Conservation (phyloP, 495 filamentous ascomycete genomes). For the Astrothelium subdiscretum region DNA sequence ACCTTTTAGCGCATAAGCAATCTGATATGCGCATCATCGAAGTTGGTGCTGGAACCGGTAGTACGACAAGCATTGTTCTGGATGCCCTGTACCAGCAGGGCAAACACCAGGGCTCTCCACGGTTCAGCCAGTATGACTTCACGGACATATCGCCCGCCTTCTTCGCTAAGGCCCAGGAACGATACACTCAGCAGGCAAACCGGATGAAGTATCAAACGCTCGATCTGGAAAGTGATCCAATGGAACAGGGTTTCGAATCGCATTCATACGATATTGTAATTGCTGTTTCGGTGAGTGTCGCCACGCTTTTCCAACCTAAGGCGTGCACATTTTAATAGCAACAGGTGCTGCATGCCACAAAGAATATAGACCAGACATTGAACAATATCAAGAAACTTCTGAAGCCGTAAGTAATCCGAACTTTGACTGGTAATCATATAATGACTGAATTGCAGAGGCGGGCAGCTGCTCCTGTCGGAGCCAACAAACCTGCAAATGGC, state of each 20-base stretch:
- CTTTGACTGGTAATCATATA: slow-evolving; percentile 1
- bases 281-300: slow-evolving; percentile 5
- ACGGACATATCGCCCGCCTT: slow-evolving; percentile 15
- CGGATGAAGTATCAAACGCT: slow-evolving; percentile 9
- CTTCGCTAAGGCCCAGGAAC: slow-evolving; percentile 9
- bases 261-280: slow-evolving; percentile 13
- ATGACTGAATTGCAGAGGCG: neutral
- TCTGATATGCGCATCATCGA: too few species aligned
- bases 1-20: too few species aligned
- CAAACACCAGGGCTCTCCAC: too few species aligned
- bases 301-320: neutral
- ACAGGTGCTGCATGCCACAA: slow-evolving; percentile 8
- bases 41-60: too few species aligned
- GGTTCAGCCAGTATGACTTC: slow-evolving; percentile 2
- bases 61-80: too few species aligned
- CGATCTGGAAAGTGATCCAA: slow-evolving; percentile 15
- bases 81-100: too few species aligned
- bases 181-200: slow-evolving; percentile 4
- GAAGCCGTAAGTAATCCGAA: slow-evolving; percentile 11
- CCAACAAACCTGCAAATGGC: neutral
- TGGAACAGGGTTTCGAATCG: slow-evolving; percentile 11
- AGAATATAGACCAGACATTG: slow-evolving; percentile 3
- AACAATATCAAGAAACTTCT: slow-evolving; percentile 7
- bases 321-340: neutral
- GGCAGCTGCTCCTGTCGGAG: neutral